These are phyloP conservation scores for Stemphylium vesicarium DNA, from an alignment of 2,329 filamentous ascomycete species.

Conservation along the genomic window DNA sequence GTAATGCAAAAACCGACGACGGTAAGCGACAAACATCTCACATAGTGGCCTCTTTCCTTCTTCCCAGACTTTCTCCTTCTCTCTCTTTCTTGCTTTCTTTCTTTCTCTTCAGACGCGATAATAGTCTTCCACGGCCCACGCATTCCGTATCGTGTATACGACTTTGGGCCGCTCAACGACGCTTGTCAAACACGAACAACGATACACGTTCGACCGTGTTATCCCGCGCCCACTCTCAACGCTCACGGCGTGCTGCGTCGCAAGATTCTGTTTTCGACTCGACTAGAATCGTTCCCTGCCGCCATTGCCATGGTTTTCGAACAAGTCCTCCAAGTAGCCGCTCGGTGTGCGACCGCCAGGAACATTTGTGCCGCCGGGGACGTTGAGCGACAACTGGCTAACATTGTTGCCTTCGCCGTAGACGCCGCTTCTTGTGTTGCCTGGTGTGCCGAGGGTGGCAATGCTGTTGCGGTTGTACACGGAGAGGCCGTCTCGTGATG, in stretches of 20 bases:
- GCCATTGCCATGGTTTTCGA: slow-evolving; percentile 70
- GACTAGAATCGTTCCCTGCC: slow-evolving; percentile 42
- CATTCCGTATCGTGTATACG: not conserved
- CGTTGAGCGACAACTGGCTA: slow-evolving; percentile 70
- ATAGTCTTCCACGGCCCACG: not conserved
- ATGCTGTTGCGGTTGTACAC: slow-evolving; percentile 48
- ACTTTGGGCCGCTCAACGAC: not conserved
- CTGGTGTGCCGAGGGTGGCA: slow-evolving; percentile 40
- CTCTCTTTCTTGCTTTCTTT: not conserved
- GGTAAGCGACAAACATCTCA: not conserved
- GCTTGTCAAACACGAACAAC: not conserved
- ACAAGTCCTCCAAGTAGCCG: slow-evolving; percentile 86
- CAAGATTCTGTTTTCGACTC: slow-evolving; percentile 22
- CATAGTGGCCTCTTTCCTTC: not conserved
- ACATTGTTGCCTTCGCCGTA: slow-evolving; percentile 48
- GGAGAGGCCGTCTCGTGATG: slow-evolving; percentile 40
- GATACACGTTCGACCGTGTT: slow-evolving; percentile 3
- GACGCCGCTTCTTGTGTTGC: slow-evolving; percentile 40
- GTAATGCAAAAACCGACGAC: no score
- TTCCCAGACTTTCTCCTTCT: not conserved
- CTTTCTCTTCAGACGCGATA: not conserved
- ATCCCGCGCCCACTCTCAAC: not conserved
- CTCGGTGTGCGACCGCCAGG: slow-evolving; percentile 79
- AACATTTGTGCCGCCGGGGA: slow-evolving; percentile 53
- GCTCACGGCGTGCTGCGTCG: slow-evolving; percentile 9